Conservation (phyloP, 2,329 filamentous ascomycete genomes). For the Ophiostoma sp. region DNA sequence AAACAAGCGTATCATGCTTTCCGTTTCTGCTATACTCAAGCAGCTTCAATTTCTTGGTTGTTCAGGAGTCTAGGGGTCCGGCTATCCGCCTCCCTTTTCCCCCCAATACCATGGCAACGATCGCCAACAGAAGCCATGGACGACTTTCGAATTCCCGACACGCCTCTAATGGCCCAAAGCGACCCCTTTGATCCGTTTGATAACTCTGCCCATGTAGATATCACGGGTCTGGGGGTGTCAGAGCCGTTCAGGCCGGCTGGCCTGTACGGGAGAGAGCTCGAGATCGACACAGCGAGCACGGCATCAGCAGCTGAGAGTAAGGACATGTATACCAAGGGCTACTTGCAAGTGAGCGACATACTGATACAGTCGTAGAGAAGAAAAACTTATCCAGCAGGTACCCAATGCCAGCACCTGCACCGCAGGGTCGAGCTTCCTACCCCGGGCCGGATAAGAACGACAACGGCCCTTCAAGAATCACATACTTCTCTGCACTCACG, state of each 20-base stretch:
- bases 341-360: neutral
- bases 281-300: slow-evolving; percentile 1
- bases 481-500: slow-evolving; percentile 22
- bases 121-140: neutral
- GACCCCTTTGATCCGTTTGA: neutral
- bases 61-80: neutral
- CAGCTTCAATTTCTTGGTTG: neutral
- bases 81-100: neutral
- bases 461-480: neutral
- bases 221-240: neutral
- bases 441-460: neutral
- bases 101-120: neutral
- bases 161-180: slow-evolving; percentile 8
- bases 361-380: neutral
- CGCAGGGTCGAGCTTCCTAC: neutral
- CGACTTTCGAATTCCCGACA: slow-evolving; percentile 20
- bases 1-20: slow-evolving; percentile 10
- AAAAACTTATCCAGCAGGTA: neutral
- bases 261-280: neutral
- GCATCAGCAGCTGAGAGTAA: neutral
- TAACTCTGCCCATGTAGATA: neutral
- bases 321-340: neutral
- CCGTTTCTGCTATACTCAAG: neutral
- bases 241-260: neutral
- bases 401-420: neutral